Evolutionary conservation across 2,329 filamentous ascomycete genomes (phyloP).

Genomic region (Sordariomycetes sp.): DNA sequence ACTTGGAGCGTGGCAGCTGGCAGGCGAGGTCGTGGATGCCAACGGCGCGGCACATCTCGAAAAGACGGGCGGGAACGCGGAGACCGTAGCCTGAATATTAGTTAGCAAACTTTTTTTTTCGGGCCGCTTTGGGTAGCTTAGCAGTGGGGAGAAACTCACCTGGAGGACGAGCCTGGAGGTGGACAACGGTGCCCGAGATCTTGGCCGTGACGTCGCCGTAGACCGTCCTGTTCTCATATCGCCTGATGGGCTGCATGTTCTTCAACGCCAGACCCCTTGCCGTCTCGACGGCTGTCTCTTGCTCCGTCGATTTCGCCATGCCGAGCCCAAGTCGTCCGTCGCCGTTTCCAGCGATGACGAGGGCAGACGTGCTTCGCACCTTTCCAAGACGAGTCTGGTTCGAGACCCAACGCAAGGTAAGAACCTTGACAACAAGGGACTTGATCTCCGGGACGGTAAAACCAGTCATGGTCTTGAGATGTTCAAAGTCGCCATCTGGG

Average conservation of each 20-base stretch:
- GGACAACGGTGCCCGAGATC: constrained; percentile 77
- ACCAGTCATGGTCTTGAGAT: constrained; percentile 46
- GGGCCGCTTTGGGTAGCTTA: too few relatives aligned
- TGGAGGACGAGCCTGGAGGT: constrained; percentile 74
- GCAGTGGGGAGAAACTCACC: constrained; percentile 48
- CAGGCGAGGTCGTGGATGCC: constrained; percentile 85
- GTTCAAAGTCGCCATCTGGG: constrained; percentile 38
- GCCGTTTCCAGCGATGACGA: constrained; percentile 79
- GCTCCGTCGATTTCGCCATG: constrained; percentile 78
- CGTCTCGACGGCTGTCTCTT: constrained; percentile 57
- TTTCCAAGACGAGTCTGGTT: constrained; percentile 98
- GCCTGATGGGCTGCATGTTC: constrained; percentile 85
- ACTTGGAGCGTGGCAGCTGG: constrained; percentile 73
- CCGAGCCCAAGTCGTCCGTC: constrained; percentile 82
- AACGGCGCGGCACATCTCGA: constrained; percentile 81
- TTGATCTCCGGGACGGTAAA: constrained; percentile 42
- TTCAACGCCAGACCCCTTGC: constrained; percentile 74
- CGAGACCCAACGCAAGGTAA: constrained; percentile 66
- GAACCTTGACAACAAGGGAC: constrained; percentile 55
- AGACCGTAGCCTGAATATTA: constrained; percentile 71
- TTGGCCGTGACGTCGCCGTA: constrained; percentile 79
- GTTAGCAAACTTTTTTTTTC: constrained; percentile 1
- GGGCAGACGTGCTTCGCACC: constrained; percentile 64
- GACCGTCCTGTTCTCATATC: constrained; percentile 89
- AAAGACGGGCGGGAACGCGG: constrained; percentile 83